Evolutionary conservation across 2,329 filamentous ascomycete species (phyloP).

Genomic region (Zasmidium citrigriseum): DNA sequence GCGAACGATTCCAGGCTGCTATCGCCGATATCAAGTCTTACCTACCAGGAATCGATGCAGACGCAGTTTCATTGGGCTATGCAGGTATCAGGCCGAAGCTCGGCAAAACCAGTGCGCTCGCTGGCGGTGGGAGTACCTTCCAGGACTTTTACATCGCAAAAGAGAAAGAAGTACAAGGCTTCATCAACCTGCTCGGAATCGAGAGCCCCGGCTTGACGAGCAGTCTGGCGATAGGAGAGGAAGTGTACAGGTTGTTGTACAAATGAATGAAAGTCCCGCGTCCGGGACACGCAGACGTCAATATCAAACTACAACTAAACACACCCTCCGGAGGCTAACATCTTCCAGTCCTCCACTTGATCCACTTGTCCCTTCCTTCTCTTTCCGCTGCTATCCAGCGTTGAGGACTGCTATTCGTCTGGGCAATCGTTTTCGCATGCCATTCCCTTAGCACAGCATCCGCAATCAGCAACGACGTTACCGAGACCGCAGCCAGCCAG

Average conservation of each 20-base stretch:
- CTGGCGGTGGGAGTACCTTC: conserved; percentile 65
- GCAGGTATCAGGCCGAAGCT: conserved; percentile 91
- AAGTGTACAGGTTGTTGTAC: conserved; percentile 64
- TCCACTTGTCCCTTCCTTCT: too few species aligned
- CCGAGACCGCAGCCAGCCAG: too few species aligned
- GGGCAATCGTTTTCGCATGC: too few species aligned
- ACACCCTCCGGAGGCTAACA: too few species aligned
- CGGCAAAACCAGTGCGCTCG: conserved; percentile 60
- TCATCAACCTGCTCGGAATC: conserved; percentile 88
- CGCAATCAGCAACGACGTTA: too few species aligned
- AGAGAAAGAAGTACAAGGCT: conserved; percentile 77
- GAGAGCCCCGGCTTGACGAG: conserved; percentile 92
- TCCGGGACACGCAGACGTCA: not conserved
- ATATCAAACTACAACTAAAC: too few species aligned
- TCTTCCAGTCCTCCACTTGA: too few species aligned
- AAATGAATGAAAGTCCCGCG: conserved; percentile 1
- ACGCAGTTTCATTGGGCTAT: conserved; percentile 75
- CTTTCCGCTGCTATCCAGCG: too few species aligned
- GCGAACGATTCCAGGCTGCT: conserved; percentile 64
- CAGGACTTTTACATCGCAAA: conserved; percentile 79
- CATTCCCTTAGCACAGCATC: too few species aligned
- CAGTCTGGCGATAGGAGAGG: conserved; percentile 79
- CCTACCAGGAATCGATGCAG: conserved; percentile 70
- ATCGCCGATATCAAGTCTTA: conserved; percentile 76
- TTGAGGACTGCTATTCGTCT: too few species aligned